Evolutionary conservation across 1,284 basidiomycete species (phyloP), one percentile per base, ranked within the genome.

Genomic region (Wallemia mellicola): DNA sequence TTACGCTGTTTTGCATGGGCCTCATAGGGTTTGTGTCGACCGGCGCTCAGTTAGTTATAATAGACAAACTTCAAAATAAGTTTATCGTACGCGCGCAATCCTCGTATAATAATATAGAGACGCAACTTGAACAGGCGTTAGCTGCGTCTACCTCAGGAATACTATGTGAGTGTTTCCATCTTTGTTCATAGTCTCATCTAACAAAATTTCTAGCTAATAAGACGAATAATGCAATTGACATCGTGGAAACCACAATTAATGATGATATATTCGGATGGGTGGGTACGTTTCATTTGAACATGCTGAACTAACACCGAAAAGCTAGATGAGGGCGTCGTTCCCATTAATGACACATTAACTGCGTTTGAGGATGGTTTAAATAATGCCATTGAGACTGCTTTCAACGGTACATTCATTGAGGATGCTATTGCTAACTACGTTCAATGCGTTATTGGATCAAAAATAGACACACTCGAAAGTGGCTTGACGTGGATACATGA

Each of bases 401-500:
- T 0, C 55, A 28, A 57, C 15, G 55, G 55, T 26, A 57, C 55
- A 3, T 57, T 57, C 27, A 15, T 57, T 79, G 17, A 91, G 86
- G 1, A 76, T 88, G 62, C 77, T 94, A 77, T 84, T n/a, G 81
- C 83, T 65, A 85, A 83, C 60, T 94, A 95, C 67, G 73, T 92
- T 64, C 77, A 75, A 65, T 98, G 92, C 68, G 76, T 95, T 65
- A 76, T 96, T 63, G 89, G 91, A 2, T 77, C 77, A 61, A 98
- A 98, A 68, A 80, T 96, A 58, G 74, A 79, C 60, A 83, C 81
- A 5, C 76, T 98, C 64, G 85, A 91, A 69, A 76, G 79, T 24
- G 89, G 84, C 7, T 74, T 96, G 58, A 94, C 86, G 0, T 96
- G 92, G 77, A 74, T 96, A 62, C 82, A 91, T 65, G 74, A 88